Base-by-base conservation (phyloP, 129 eudicot genomes). In the Tanacetum coccineum region DNA sequence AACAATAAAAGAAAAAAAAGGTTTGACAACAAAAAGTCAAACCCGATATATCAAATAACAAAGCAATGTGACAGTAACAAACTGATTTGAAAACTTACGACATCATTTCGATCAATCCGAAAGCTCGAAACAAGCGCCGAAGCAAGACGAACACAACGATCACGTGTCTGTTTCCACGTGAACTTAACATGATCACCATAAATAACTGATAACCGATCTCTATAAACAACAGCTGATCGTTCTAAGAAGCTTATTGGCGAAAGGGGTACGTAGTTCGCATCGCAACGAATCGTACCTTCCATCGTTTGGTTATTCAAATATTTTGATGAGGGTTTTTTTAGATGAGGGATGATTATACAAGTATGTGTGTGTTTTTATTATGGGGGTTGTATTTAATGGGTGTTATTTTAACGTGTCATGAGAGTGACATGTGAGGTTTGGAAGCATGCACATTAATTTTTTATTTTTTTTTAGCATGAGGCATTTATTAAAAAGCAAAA, bases 161-260 rank as follows among this genome's bases (percentile, higher is more conserved):
- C 79, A 26, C 53, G 63, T 12, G 79, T 79, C 17, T 73, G 46
- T 68, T 48, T 22, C 83, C 79, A 79, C 15, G 83, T 67, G 75
- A 66, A 79, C 4, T 30, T 42, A 1, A 79, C 67, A 60, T 75
- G 46, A 45, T 68, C 69, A 5, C 79, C 83, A 28, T 73, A 68
- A 56, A 73, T 66, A 46, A 83, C 21, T 9, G 88, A 83, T 19
- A 67, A 66, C 25, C 76, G 56, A 45, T 82, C 84, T 22, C 76
- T 56, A 71, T 74, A 82, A 18, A 79, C 87, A 74, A 71, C 69
- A 10, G 84, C 79, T 4, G 88, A 79, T 70, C 82, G 67, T 67
- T 85, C 87, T 76, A 85, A 69, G 67, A 85, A 85, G 70, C 82
- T 85, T 13, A 85, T 77, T 36, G 91, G 87, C 15, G 91, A 55